phyloP scores from a whole-genome alignment of 768 basidiomycete species.

The Podaxis sp. region DNA sequence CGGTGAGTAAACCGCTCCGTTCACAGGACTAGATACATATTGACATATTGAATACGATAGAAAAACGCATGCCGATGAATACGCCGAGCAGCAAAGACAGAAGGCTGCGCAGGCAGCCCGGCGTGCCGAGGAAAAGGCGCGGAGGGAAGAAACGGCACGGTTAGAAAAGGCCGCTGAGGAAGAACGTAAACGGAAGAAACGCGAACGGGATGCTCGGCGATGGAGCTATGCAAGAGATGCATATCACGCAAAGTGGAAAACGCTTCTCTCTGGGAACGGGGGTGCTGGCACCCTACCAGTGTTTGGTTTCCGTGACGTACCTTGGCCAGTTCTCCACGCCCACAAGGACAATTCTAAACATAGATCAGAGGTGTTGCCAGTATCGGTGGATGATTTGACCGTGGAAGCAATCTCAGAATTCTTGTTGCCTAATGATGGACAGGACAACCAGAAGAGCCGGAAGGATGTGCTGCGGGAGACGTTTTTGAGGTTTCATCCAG shows the following conservation, averaged over 20 bases:
- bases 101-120: conserved; percentile 55
- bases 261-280: conserved; percentile 35
- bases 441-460: conserved; percentile 41
- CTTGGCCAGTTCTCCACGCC: conserved; percentile 62
- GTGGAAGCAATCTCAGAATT: conserved; percentile 57
- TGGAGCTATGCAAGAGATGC: conserved; percentile 46
- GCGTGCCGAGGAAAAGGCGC: conserved; percentile 51
- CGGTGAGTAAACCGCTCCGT: conserved; percentile 40
- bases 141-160: conserved; percentile 51
- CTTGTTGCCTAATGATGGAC: conserved; percentile 37
- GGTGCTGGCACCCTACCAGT: conserved; percentile 22
- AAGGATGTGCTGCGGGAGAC: conserved; percentile 69
- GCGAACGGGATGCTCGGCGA: conserved; percentile 44
- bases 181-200: conserved; percentile 47
- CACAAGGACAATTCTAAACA: conserved; percentile 25
- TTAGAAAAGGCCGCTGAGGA: conserved; percentile 53
- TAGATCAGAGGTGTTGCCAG: conserved; percentile 17
- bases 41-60: conserved; percentile 32
- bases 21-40: not conserved
- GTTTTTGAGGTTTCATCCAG: conserved; percentile 74
- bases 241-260: conserved; percentile 62
- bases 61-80: conserved; percentile 66
- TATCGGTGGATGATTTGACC: conserved; percentile 51
- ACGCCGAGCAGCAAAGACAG: conserved; percentile 58
- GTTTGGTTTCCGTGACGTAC: conserved; percentile 60